Evolutionary conservation across 495 filamentous ascomycete genomes (phyloP).

Genomic region (Penicillium coprophilum): DNA sequence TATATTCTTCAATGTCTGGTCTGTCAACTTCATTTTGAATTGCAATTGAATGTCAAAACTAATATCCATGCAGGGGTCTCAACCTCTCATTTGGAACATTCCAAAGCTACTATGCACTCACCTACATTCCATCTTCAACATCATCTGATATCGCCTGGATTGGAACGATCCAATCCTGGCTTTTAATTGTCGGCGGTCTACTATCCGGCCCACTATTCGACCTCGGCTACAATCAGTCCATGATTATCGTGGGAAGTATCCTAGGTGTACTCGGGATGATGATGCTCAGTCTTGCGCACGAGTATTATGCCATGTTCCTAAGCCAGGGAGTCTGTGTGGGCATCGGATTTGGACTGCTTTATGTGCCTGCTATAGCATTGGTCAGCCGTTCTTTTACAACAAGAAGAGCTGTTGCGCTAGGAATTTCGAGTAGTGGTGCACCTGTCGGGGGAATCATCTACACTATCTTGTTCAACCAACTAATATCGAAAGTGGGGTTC

Average conservation of each 20-base stretch:
- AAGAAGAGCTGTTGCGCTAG: constrained; percentile 43
- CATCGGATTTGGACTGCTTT: constrained; percentile 38
- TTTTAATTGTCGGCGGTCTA: constrained; percentile 40
- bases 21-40: neutral
- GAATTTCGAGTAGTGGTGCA: constrained; percentile 42
- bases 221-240: constrained; percentile 34
- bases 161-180: constrained; percentile 41
- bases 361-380: constrained; percentile 43
- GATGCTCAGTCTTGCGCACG: constrained; percentile 36
- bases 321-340: constrained; percentile 39
- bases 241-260: constrained; percentile 28
- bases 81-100: constrained; percentile 45
- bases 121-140: constrained; percentile 21
- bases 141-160: constrained; percentile 47
- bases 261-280: constrained; percentile 44
- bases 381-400: constrained; percentile 39
- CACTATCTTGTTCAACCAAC: constrained; percentile 49
- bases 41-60: neutral
- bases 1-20: constrained; percentile 36
- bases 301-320: constrained; percentile 37
- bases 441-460: constrained; percentile 53
- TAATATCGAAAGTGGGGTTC: constrained; percentile 47
- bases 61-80: constrained; percentile 27
- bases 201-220: constrained; percentile 48
- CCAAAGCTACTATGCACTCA: constrained; percentile 42